Percentiles rank a stretch among this genome's conserved stretches.
Conservation (phyloP, 106 monocot species). For the Dendrobium chrysotoxum region DNA sequence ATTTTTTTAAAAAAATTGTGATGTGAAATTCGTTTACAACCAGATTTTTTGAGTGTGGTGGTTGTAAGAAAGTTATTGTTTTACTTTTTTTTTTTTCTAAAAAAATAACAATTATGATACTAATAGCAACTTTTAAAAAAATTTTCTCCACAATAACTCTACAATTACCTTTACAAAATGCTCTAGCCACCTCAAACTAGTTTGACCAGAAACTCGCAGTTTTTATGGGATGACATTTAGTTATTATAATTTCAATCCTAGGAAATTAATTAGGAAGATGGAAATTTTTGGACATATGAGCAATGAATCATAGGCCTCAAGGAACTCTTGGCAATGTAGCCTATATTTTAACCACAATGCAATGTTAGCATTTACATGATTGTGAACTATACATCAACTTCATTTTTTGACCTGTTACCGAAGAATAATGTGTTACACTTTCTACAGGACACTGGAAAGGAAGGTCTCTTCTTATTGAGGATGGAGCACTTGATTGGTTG, state of each 20-base stretch:
- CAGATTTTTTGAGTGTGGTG: no score
- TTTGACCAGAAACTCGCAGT: not conserved
- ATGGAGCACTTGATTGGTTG: conserved; percentile 59
- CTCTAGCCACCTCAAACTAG: no score
- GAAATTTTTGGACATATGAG: not conserved
- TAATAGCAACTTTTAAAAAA: no score
- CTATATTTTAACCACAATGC: not conserved
- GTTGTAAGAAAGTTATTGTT: no score
- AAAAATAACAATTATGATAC: no score
- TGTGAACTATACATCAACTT: not conserved
- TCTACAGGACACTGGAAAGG: conserved; percentile 62
- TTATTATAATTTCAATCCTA: not conserved
- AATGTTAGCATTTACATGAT: not conserved
- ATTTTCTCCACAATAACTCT: no score
- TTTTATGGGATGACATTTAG: not conserved
- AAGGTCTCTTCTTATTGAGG: conserved; percentile 73
- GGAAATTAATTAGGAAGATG: not conserved
- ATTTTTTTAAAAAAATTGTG: no score
- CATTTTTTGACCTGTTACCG: not conserved
- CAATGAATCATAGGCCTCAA: not conserved
- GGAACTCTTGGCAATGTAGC: not conserved
- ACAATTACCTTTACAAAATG: no score
- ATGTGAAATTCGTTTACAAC: no score
- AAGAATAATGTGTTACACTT: not conserved
- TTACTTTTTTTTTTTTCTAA: no score